These are phyloP conservation scores for Fragaria iinumae DNA, from an alignment of 306 rosid species.

Conservation along the genomic window DNA sequence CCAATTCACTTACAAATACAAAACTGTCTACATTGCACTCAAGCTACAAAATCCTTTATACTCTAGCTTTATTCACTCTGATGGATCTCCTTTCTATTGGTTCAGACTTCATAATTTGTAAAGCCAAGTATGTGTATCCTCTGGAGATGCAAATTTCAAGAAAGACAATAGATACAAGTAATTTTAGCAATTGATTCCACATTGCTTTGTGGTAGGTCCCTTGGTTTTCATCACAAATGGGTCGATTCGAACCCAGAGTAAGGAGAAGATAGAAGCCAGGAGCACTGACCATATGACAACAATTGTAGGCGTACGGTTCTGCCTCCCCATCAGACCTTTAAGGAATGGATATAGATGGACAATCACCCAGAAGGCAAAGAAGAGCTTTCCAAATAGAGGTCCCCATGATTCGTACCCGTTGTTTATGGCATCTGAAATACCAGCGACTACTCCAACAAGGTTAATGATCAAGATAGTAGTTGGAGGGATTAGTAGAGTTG, in stretches of 20 bases:
- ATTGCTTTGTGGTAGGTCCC: constrained; percentile 79
- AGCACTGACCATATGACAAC: constrained; percentile 94
- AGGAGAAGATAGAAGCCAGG: constrained; percentile 91
- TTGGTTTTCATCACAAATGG: constrained; percentile 84
- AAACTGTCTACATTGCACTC: constrained; percentile 46
- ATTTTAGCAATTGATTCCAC: constrained; percentile 86
- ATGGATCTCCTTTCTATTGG: constrained; percentile 32
- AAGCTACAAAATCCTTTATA: constrained; percentile 48
- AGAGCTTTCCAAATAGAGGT: constrained; percentile 94
- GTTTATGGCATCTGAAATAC: constrained; percentile 93
- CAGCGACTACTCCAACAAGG: constrained; percentile 93
- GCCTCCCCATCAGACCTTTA: constrained; percentile 93
- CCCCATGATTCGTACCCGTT: constrained; percentile 95
- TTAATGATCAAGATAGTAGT: constrained; percentile 85
- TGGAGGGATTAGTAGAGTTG: constrained; percentile 92
- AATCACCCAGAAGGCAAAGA: constrained; percentile 96
- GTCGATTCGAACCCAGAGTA: constrained; percentile 94
- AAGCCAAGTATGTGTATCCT: constrained; percentile 47
- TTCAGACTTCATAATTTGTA: constrained; percentile 31
- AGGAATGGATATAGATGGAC: constrained; percentile 96
- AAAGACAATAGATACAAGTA: constrained; percentile 21
- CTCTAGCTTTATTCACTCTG: constrained; percentile 49
- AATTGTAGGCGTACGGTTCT: constrained; percentile 95
- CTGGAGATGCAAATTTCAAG: constrained; percentile 36
- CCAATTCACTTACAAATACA: constrained; percentile 55